Evolutionary conservation across 352 stramenopile species (phyloP).

Genomic region (Phytopythium chamaehyphon): DNA sequence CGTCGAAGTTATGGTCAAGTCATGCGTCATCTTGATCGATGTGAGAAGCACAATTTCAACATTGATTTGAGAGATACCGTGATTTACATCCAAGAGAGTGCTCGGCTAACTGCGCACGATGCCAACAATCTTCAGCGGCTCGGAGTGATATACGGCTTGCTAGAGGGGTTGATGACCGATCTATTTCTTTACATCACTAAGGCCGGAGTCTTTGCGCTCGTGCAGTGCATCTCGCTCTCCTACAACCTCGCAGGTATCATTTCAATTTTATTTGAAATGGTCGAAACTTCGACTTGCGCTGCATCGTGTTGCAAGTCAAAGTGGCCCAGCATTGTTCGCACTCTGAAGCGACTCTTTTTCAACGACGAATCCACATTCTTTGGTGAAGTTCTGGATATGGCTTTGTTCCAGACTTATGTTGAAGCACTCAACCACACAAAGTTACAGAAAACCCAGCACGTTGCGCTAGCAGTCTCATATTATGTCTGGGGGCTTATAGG

Average conservation of each 20-base stretch:
- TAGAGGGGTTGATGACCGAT: conserved; percentile 25
- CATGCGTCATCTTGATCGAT: conserved; percentile 10
- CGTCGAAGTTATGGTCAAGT: conserved; percentile 15
- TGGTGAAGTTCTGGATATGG: conserved; percentile 11
- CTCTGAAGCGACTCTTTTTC: conserved; percentile 15
- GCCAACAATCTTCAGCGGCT: conserved; percentile 14
- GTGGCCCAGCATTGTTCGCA: not conserved
- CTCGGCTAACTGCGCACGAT: conserved; percentile 13
- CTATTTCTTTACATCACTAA: conserved; percentile 25
- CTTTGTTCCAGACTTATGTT: conserved; percentile 11
- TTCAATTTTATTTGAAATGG: conserved; percentile 19
- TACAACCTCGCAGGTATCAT: conserved; percentile 24
- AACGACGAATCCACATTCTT: conserved; percentile 17
- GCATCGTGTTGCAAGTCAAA: not conserved
- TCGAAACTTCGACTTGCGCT: conserved; percentile 11
- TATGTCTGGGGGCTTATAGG: conserved; percentile 22
- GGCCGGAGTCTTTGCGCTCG: conserved; percentile 8
- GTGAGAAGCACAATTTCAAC: conserved; percentile 7
- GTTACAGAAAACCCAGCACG: conserved; percentile 4
- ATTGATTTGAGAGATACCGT: conserved; percentile 6
- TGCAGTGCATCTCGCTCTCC: conserved; percentile 22
- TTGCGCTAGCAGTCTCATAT: conserved; percentile 15
- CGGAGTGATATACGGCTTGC: conserved; percentile 14
- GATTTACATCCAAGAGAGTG: conserved; percentile 20
- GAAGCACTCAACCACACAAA: conserved; percentile 13